A percentile compares a stretch with the other conserved stretches of the same genome.
Evolutionary conservation across 495 filamentous ascomycete genomes (phyloP).

Genomic region (Emericellopsis terricola): DNA sequence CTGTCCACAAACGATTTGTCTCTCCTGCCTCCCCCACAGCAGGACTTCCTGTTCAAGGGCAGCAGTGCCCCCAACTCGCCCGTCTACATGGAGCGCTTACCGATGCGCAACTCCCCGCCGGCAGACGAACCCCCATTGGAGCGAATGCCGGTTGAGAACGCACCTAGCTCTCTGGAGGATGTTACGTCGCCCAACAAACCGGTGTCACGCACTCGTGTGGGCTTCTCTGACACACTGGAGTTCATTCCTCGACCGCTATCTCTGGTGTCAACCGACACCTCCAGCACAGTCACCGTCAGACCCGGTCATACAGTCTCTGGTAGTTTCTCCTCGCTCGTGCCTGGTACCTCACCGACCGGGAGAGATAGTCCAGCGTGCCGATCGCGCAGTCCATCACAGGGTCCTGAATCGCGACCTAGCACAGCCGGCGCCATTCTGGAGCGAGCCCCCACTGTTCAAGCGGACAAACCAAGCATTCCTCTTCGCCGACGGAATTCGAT

Average conservation of each 20-base stretch:
- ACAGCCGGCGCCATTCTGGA: slow-evolving; percentile 34
- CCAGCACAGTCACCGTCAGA: slow-evolving; percentile 44
- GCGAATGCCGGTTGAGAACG: no score
- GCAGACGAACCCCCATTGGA: no score
- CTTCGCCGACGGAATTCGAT: slow-evolving; percentile 31
- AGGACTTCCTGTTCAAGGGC: slow-evolving; percentile 11
- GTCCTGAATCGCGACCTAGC: slow-evolving; percentile 25
- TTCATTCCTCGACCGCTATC: slow-evolving; percentile 58
- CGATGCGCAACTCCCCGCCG: no score
- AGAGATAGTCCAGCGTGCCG: no score
- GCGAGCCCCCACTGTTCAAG: slow-evolving; percentile 19
- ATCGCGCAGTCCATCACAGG: no score
- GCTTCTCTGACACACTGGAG: slow-evolving; percentile 43
- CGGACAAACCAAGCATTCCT: slow-evolving; percentile 11
- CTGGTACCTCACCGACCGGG: slow-evolving; percentile 21
- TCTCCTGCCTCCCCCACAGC: slow-evolving; percentile 28
- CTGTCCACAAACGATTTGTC: slow-evolving; percentile 73
- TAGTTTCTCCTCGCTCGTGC: slow-evolving; percentile 44
- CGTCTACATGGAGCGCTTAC: slow-evolving; percentile 34
- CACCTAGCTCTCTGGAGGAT: no score
- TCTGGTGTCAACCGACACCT: slow-evolving; percentile 54
- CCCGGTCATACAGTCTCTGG: slow-evolving; percentile 44
- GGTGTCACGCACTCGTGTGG: slow-evolving; percentile 29
- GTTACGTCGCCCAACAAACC: slow-evolving; percentile 7
- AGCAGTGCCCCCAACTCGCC: slow-evolving; percentile 51